These are phyloP conservation scores for Ogataea methylovora DNA, from an alignment of 805 yeast genomes.

Conservation along the genomic window DNA sequence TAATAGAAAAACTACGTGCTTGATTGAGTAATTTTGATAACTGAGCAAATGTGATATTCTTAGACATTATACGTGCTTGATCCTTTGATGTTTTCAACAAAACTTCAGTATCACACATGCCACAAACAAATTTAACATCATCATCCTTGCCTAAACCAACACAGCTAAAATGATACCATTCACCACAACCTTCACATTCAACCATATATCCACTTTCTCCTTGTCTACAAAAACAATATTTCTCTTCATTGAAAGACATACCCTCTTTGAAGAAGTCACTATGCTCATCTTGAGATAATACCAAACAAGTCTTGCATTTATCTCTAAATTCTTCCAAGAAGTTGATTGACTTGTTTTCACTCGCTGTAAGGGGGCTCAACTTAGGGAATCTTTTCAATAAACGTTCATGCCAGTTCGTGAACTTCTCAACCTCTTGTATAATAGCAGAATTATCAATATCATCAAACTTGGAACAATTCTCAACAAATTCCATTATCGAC, in stretches of 20 bases:
- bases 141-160: conserved; percentile 31
- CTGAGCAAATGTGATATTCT: conserved; percentile 7
- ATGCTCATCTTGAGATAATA: not conserved
- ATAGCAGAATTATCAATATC: too few species aligned
- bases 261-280: conserved; percentile 1
- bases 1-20: conserved; percentile 8
- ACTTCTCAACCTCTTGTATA: too few species aligned
- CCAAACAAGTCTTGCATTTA: not conserved
- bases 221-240: conserved; percentile 57
- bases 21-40: conserved; percentile 7
- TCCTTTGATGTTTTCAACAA: conserved; percentile 11
- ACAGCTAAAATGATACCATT: conserved; percentile 66
- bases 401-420: too few species aligned
- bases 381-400: too few species aligned
- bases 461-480: too few species aligned
- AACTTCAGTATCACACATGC: conserved; percentile 38
- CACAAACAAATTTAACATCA: conserved; percentile 39
- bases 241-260: conserved; percentile 1
- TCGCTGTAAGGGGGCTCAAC: too few species aligned
- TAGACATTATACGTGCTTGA: conserved; percentile 1
- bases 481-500: too few species aligned
- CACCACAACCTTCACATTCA: conserved; percentile 62
- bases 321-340: not conserved
- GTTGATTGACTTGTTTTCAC: too few species aligned
- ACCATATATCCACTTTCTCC: conserved; percentile 57